Base-by-base conservation (phyloP, 164 flowering plant genomes). In the Vitis riparia region DNA sequence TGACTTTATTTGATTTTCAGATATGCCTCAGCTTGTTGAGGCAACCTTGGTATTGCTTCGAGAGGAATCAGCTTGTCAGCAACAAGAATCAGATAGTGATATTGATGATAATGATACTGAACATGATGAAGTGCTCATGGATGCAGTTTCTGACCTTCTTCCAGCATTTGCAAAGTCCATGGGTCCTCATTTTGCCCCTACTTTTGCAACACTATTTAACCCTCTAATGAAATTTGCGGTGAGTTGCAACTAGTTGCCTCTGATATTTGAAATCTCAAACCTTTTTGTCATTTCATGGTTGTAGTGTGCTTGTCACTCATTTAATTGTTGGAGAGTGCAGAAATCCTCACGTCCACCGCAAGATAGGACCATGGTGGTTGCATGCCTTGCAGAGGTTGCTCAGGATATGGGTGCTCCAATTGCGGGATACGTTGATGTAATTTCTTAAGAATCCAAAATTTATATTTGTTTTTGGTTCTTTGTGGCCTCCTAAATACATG, bases 341-440 rank as follows among this genome's bases (percentile, higher is more conserved):
- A 93, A 74, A 90, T 85, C 86, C 73, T 83, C 93, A 66, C 85
- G 91, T 17, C 94, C 99, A 70, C 84, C 90, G 29, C 92, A 87
- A 79, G 99, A 95, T 76, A 84, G 97, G 64, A 93, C 99, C 48
- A 95, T 95, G 99, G 99, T 95, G 48, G 98, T 95, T 78, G 99
- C 99, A 47, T 85, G 89, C 73, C 91, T 93, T 77, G 99, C 99
- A 59, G 99, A 95, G 83, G 96, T 95, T 82, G 97, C 99, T 73
- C 97, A 90, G 75, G 80, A 90, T 70, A 93, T 92, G 99, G 98
- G 99, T 77, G 75, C 92, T 74, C 97, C 99, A 68, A 90, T 91
- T 77, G 80, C 92, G 13, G 81, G 77, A 73, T 95, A 93, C 74
- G 79, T 91, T 55, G 97, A 93, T 80, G 99, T 95, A 86, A 80